Conservation (phyloP, 306 rosid genomes). For the Styphnolobium japonicum region DNA sequence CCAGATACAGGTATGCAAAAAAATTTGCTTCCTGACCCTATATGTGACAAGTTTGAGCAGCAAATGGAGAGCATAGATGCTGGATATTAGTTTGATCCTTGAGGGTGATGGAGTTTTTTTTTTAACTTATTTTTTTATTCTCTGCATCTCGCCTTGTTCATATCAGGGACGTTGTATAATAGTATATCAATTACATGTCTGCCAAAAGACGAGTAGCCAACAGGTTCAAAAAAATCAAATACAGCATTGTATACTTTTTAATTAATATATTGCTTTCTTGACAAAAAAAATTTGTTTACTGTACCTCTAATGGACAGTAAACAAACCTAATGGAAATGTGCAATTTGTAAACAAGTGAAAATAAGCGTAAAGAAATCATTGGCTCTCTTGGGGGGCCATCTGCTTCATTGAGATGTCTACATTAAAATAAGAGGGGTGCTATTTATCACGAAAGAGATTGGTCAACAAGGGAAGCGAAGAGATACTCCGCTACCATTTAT, state of each 20-base stretch:
- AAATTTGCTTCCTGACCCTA: slow-evolving; percentile 68
- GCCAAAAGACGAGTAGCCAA: background rate
- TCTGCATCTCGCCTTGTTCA: slow-evolving; percentile 22
- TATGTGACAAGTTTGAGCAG: slow-evolving; percentile 44
- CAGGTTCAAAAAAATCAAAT: background rate
- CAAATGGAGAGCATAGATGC: slow-evolving; percentile 23
- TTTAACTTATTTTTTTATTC: background rate
- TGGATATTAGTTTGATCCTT: slow-evolving; percentile 3
- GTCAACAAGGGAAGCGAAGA: background rate
- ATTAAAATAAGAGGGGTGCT: too few species aligned
- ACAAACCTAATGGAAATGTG: too few species aligned
- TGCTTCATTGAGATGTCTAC: too few species aligned
- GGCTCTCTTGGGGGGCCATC: too few species aligned
- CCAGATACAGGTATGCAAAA: slow-evolving; percentile 33
- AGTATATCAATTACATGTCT: background rate
- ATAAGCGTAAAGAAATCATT: too few species aligned
- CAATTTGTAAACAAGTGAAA: too few species aligned
- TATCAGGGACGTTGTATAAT: background rate
- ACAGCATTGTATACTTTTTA: background rate
- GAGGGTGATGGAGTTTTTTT: background rate
- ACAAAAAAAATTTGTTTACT: too few species aligned
- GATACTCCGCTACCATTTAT: background rate
- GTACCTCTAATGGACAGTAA: too few species aligned
- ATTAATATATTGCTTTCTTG: too few species aligned
- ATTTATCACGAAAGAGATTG: too few species aligned